These are phyloP conservation scores for Botrytis fabae DNA, from an alignment of 2,329 filamentous ascomycete species.

Conservation along the genomic window DNA sequence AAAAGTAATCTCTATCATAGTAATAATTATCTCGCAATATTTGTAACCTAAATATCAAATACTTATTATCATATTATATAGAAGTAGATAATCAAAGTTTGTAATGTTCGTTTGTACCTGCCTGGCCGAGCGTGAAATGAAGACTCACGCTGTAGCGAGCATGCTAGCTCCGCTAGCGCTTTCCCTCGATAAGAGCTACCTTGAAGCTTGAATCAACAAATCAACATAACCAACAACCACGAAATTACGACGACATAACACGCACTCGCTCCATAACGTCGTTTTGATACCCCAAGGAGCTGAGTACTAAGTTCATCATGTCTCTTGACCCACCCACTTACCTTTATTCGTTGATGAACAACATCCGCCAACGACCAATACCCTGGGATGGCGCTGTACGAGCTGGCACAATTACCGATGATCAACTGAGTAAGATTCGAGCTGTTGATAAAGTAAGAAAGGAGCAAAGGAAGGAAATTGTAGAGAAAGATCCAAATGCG, in stretches of 20 bases:
- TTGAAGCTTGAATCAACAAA: slow-evolving; percentile 24
- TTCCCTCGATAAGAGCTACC: slow-evolving; percentile 26
- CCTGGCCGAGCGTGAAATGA: not conserved
- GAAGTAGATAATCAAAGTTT: not conserved
- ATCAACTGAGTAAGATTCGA: slow-evolving; percentile 92
- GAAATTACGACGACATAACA: not conserved
- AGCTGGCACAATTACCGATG: slow-evolving; percentile 89
- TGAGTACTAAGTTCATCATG: slow-evolving; percentile 53
- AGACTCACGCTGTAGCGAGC: slow-evolving; percentile 20
- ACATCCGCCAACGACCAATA: slow-evolving; percentile 93
- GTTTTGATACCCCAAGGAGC: slow-evolving; percentile 24
- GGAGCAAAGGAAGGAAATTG: slow-evolving; percentile 80
- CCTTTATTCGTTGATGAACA: slow-evolving; percentile 85
- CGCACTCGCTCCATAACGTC: slow-evolving; percentile 19
- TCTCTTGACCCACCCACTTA: slow-evolving; percentile 91
- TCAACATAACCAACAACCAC: slow-evolving; percentile 20
- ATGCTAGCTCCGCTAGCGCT: slow-evolving; percentile 18
- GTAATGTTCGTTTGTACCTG: not conserved
- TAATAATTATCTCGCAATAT: not conserved
- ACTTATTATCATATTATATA: not conserved
- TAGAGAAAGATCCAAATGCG: slow-evolving; percentile 76
- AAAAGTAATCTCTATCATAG: not conserved
- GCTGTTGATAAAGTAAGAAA: slow-evolving; percentile 95
- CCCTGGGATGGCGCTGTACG: slow-evolving; percentile 97
- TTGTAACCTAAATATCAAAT: not conserved